A percentile compares a stretch with the other conserved stretches of the same genome.
These are phyloP conservation scores for Ogataea ganodermae DNA, from an alignment of 805 yeast genomes.

Conservation along the genomic window DNA sequence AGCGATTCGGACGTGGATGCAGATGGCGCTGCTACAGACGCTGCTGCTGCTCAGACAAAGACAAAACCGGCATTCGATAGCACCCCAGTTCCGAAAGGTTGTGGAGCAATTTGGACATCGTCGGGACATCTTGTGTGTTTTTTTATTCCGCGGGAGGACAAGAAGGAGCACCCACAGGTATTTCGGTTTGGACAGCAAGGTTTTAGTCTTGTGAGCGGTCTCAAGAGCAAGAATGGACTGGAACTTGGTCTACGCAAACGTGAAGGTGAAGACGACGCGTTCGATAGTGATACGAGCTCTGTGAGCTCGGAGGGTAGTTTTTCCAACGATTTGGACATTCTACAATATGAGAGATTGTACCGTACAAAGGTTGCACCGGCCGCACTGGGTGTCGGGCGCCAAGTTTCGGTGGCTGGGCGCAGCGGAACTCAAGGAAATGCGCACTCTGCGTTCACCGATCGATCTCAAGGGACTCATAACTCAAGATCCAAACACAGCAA, in stretches of 20 bases:
- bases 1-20: slow-evolving; percentile 25
- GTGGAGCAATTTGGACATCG: slow-evolving; percentile 88
- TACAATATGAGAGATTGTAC: slow-evolving; percentile 55
- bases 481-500: slow-evolving; percentile 34
- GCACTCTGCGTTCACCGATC: slow-evolving; percentile 43
- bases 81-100: slow-evolving; percentile 89
- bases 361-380: slow-evolving; percentile 53
- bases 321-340: slow-evolving; percentile 66
- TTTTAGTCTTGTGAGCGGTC: slow-evolving; percentile 41
- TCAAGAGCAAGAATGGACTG: slow-evolving; percentile 30
- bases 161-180: slow-evolving; percentile 40
- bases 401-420: slow-evolving; percentile 26
- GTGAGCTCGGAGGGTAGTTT: slow-evolving; percentile 56
- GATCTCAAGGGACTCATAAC: slow-evolving; percentile 30
- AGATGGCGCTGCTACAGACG: slow-evolving; percentile 27
- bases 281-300: slow-evolving; percentile 31
- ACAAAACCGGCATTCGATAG: slow-evolving; percentile 56
- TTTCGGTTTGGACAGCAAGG: slow-evolving; percentile 59
- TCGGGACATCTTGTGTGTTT: slow-evolving; percentile 82
- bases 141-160: slow-evolving; percentile 59
- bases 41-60: slow-evolving; percentile 5
- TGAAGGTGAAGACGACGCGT: slow-evolving; percentile 29
- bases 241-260: slow-evolving; percentile 18
- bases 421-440: slow-evolving; percentile 32
- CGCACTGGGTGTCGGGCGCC: slow-evolving; percentile 27